Conservation (phyloP, 2,329 filamentous ascomycete genomes). For the Graphilbum sp. region DNA sequence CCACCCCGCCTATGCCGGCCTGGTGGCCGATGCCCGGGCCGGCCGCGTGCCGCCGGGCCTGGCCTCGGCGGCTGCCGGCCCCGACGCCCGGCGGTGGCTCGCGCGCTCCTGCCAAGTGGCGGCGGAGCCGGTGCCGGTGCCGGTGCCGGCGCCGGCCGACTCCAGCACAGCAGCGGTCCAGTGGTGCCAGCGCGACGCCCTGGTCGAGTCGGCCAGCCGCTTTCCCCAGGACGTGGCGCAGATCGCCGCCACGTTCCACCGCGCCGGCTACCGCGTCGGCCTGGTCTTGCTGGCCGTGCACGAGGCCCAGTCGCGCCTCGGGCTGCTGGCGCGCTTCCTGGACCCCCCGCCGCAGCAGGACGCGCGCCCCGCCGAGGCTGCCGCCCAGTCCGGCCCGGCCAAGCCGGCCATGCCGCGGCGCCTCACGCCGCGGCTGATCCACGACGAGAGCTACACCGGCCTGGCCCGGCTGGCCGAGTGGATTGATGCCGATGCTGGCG, state of each 20-base stretch:
- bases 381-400: neutral
- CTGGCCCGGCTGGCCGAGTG: constrained; percentile 20
- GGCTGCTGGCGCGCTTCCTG: constrained; percentile 24
- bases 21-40: constrained; percentile 11
- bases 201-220: constrained; percentile 29
- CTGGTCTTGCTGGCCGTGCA: constrained; percentile 27
- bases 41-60: constrained; percentile 14
- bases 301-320: constrained; percentile 22
- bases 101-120: constrained; percentile 20
- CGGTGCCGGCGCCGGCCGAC: neutral
- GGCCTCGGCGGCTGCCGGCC: constrained; percentile 21
- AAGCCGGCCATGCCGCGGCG: constrained; percentile 17
- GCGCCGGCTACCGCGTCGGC: constrained; percentile 19
- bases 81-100: constrained; percentile 28
- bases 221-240: constrained; percentile 23
- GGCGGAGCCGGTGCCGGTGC: constrained; percentile 8
- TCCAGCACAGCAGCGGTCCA: neutral
- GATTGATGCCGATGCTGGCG: constrained; percentile 20
- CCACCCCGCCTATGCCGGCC: constrained; percentile 23
- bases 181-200: constrained; percentile 16
- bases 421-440: constrained; percentile 25
- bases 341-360: constrained; percentile 16
- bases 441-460: constrained; percentile 27
- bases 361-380: constrained; percentile 12
- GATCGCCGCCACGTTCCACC: constrained; percentile 19